Evolutionary conservation across 2,329 filamentous ascomycete species (phyloP).

Genomic region (Emergomyces orientalis): DNA sequence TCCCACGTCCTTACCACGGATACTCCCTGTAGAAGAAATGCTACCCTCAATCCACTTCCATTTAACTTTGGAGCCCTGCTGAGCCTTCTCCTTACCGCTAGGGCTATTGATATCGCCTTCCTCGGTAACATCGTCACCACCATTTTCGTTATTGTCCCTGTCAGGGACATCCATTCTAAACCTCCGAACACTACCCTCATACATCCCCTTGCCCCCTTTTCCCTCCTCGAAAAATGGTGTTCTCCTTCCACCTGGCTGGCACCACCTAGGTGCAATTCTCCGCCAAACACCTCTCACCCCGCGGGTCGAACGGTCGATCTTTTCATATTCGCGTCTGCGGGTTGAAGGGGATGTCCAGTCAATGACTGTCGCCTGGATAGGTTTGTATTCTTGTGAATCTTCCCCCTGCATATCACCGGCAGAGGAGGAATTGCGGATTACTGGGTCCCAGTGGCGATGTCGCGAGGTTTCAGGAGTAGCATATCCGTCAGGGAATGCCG

Average conservation of each 20-base stretch:
- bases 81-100: not conserved
- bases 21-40: not conserved
- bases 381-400: slow-evolving; percentile 11
- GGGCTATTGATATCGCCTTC: not conserved
- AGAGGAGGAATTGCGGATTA: not conserved
- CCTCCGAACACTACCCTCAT: slow-evolving; percentile 38
- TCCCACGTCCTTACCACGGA: not conserved
- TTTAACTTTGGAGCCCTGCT: not conserved
- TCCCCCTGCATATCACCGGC: not conserved
- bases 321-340: slow-evolving; percentile 41
- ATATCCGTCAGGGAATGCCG: slow-evolving; percentile 3
- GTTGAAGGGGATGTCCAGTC: slow-evolving; percentile 41
- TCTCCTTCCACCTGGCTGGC: slow-evolving; percentile 26
- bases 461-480: slow-evolving; percentile 3
- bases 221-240: slow-evolving; percentile 36
- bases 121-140: not conserved
- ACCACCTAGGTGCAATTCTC: slow-evolving; percentile 34
- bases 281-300: slow-evolving; percentile 37
- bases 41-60: slow-evolving; percentile 8
- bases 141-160: slow-evolving; percentile 8
- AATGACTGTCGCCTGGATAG: slow-evolving; percentile 33
- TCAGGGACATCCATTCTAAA: slow-evolving; percentile 38
- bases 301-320: slow-evolving; percentile 42
- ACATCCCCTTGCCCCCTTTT: slow-evolving; percentile 27
- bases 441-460: slow-evolving; percentile 7